These are phyloP conservation scores for Penicillium roqueforti DNA, from an alignment of 495 filamentous ascomycete genomes.

Conservation along the genomic window DNA sequence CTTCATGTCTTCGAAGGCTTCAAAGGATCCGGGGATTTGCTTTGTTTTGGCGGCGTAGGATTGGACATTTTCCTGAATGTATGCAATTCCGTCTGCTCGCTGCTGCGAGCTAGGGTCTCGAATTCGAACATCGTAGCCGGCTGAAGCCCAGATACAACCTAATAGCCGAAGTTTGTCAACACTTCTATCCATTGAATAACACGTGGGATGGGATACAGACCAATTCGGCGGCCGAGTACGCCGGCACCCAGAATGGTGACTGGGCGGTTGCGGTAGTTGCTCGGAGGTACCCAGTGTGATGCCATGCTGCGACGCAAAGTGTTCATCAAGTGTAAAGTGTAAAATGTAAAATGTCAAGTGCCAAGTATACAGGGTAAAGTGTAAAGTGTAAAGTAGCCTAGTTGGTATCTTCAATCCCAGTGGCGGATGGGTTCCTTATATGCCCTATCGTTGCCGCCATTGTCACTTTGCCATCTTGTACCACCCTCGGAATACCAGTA, in stretches of 20 bases:
- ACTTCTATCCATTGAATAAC: not conserved
- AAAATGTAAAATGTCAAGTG: not conserved
- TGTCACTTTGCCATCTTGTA: not conserved
- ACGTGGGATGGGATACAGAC: conserved; percentile 11
- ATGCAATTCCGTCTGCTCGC: conserved; percentile 29
- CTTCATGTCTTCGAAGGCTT: conserved; percentile 31
- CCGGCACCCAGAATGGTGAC: conserved; percentile 45
- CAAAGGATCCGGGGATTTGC: conserved; percentile 22
- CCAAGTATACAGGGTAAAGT: too few species aligned
- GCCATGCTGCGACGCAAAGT: too few species aligned
- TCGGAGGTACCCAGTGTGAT: conserved; percentile 28
- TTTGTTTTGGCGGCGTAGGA: conserved; percentile 33
- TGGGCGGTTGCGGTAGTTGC: conserved; percentile 32
- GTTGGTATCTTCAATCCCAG: not conserved
- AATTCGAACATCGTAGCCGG: conserved; percentile 40
- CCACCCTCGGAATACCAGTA: not conserved
- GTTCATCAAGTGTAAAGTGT: not conserved
- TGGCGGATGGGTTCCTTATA: conserved; percentile 2
- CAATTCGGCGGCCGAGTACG: conserved; percentile 45
- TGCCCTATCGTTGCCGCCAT: not conserved
- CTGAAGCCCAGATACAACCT: conserved; percentile 39
- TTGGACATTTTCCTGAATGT: conserved; percentile 33
- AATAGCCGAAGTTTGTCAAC: not conserved
- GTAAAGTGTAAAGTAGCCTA: not conserved
- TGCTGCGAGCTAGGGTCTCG: conserved; percentile 39